A percentile compares a stretch with the other conserved stretches of the same genome.
Evolutionary conservation across 257 asterid genomes (phyloP).

Genomic region (Salvia splendens): DNA sequence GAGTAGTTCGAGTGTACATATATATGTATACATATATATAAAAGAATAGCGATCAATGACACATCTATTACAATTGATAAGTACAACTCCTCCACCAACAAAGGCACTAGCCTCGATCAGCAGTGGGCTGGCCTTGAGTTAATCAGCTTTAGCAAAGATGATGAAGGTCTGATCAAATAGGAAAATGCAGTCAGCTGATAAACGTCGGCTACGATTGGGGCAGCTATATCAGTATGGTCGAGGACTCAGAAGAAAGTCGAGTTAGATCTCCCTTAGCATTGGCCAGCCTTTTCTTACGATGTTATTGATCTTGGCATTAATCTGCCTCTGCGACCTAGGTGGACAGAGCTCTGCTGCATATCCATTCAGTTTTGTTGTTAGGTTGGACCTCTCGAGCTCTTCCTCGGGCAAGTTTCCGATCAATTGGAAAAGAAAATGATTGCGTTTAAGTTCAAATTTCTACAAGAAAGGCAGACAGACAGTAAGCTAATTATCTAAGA

Average conservation of each 20-base stretch:
- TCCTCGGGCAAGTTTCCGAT: constrained; percentile 87
- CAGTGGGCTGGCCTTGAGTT: constrained; percentile 12
- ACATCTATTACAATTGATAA: neutral
- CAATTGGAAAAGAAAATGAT: constrained; percentile 82
- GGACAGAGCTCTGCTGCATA: constrained; percentile 97
- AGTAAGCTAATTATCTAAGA: constrained; percentile 26
- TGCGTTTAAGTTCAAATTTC: constrained; percentile 96
- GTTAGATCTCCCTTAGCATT: constrained; percentile 67
- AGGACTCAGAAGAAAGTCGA: constrained; percentile 19
- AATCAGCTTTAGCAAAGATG: constrained; percentile 20
- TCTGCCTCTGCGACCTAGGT: constrained; percentile 59
- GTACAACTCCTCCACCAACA: neutral
- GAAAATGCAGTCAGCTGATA: constrained; percentile 16
- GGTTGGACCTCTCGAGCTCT: constrained; percentile 76
- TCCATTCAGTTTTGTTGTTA: constrained; percentile 84
- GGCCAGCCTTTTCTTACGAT: constrained; percentile 93
- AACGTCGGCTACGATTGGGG: constrained; percentile 24
- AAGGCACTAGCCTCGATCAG: constrained; percentile 24
- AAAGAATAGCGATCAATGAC: constrained; percentile 10
- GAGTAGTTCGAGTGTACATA: neutral
- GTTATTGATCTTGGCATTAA: constrained; percentile 72
- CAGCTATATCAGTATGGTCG: constrained; percentile 15
- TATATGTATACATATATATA: neutral
- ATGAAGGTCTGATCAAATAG: neutral
- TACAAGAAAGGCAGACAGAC: constrained; percentile 33